Conservation (phyloP, 768 basidiomycete species). For the Crepidotus variabilis region DNA sequence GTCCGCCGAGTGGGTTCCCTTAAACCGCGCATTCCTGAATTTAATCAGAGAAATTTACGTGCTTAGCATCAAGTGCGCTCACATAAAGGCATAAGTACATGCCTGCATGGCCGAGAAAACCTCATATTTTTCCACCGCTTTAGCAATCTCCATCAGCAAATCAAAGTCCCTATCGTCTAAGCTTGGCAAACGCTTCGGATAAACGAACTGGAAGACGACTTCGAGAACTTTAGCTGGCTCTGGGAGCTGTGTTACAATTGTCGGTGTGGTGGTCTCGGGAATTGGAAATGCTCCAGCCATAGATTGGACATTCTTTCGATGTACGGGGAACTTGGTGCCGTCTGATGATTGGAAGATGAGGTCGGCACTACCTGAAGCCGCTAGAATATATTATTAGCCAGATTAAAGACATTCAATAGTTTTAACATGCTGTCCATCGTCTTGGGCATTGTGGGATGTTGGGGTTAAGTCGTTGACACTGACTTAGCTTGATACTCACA, state of each 20-base stretch:
- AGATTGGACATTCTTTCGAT: conserved; percentile 21
- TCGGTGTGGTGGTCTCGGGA: conserved; percentile 8
- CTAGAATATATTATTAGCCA: too few species aligned
- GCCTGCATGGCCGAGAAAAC: conserved; percentile 23
- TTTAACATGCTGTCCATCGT: too few species aligned
- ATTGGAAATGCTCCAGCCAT: conserved; percentile 21
- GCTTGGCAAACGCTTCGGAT: conserved; percentile 16
- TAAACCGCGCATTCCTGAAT: not conserved
- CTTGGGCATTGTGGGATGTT: too few species aligned
- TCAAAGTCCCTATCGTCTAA: conserved; percentile 10
- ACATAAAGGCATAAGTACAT: conserved; percentile 19
- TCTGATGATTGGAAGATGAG: conserved; percentile 21
- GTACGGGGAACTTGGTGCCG: conserved; percentile 18
- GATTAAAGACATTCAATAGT: too few species aligned
- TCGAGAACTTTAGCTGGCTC: conserved; percentile 17
- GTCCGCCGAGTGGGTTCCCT: conserved; percentile 6
- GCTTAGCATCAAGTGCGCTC: not conserved
- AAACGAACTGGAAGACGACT: conserved; percentile 22
- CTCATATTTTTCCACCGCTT: conserved; percentile 26
- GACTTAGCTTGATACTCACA: too few species aligned
- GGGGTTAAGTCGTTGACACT: too few species aligned
- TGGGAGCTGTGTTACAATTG: conserved; percentile 14
- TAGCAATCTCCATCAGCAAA: conserved; percentile 15
- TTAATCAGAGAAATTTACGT: not conserved
- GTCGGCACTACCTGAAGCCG: conserved; percentile 15